Evolutionary conservation across 1,284 basidiomycete species (phyloP), one percentile per base, ranked within the genome.

Genomic region (Taiwanofungus camphoratus): DNA sequence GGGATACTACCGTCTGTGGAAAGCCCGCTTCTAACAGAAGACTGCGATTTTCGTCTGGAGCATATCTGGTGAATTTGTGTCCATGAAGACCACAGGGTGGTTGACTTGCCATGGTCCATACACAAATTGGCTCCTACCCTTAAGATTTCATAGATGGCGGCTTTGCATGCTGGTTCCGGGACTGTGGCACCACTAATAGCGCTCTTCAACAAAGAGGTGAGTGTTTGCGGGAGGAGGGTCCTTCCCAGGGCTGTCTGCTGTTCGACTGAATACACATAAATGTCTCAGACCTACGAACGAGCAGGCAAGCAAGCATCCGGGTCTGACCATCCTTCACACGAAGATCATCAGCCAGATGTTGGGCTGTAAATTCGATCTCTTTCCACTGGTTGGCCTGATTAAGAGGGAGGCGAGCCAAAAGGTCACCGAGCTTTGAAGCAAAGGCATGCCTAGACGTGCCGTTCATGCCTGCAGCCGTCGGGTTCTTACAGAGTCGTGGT

Each of bases 101-200:
- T 6, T 13, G 15, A 33, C 8, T 16, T 18, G 15, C 31, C 31
- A 33, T 33, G 31, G 15, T 36, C 26, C 12, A 24, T 13, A 21
- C 8, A 39, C 33, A 90, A 62, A 62, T 90, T 90, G 13, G 87
- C 87, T 16, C 77, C 77, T 15, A 88, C 77, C 43, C 87, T 74
- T 40, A 91, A 70, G 21, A 88, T 64, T 58, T 90, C 84, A 46
- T 76, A 74, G 11, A 81, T 66, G 18, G 73, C 71, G 6, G 71
- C 54, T 38, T 74, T 68, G 48, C 69, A 71, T 16, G 61, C 47
- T 20, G 69, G 61, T 34, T 60, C 61, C 11, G 79, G 76, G 36
- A 71, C 66, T 16, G 69, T 49, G 11, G 72, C 62, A 34, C 69
- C 74, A 45, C 70, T 65, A 15, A 82, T 64, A 9, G 71, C 62